Conservation (phyloP, 2,329 filamentous ascomycete species). For the Ceratocystis diversiconidia region DNA sequence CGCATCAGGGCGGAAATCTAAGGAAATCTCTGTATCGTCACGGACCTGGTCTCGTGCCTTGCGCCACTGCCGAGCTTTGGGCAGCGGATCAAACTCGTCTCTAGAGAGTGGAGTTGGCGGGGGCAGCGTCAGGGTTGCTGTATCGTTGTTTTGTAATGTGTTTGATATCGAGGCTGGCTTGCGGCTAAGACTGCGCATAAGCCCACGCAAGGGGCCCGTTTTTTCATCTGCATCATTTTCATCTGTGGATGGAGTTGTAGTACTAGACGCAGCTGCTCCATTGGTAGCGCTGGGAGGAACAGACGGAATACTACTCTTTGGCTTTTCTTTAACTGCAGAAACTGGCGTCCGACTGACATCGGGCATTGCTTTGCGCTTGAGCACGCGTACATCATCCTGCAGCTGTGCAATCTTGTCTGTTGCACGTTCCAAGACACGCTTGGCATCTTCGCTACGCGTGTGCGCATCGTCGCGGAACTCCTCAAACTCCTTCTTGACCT, state of each 20-base stretch:
- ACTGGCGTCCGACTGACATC: background rate
- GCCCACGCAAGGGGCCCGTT: background rate
- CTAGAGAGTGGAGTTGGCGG: background rate
- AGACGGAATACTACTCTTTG: background rate
- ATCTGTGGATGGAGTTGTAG: background rate
- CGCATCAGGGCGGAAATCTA: constrained; percentile 11
- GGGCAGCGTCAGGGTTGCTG: background rate
- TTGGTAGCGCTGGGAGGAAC: background rate
- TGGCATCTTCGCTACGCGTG: constrained; percentile 39
- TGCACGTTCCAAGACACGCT: constrained; percentile 40
- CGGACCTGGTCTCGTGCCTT: constrained; percentile 27
- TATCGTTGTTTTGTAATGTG: background rate
- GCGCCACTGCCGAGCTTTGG: constrained; percentile 19
- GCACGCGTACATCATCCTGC: constrained; percentile 36
- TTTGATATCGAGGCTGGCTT: background rate
- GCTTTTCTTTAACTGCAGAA: background rate
- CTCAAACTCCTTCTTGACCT: constrained; percentile 39
- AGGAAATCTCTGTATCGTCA: constrained; percentile 22
- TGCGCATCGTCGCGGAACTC: constrained; percentile 40
- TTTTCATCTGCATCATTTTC: background rate
- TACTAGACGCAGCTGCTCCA: background rate
- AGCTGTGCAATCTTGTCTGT: constrained; percentile 43
- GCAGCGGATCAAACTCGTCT: background rate
- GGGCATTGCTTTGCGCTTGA: constrained; percentile 21
- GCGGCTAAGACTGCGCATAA: background rate